Evolutionary conservation across 257 asterid species (phyloP).

Genomic region (Scutellaria barbata): DNA sequence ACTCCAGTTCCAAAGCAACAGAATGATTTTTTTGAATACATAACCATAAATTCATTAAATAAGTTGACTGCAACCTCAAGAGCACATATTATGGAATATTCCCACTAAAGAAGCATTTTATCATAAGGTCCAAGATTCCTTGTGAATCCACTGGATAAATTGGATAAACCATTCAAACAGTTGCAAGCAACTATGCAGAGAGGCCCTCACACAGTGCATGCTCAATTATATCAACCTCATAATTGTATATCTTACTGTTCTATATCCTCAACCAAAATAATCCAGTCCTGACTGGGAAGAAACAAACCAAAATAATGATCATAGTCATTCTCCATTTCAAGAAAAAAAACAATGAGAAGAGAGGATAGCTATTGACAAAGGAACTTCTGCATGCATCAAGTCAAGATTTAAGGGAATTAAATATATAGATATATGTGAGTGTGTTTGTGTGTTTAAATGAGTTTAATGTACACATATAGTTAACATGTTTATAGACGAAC

Average conservation of each 20-base stretch:
- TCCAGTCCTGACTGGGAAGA: constrained; percentile 22
- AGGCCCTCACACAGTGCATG: constrained; percentile 6
- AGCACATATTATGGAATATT: constrained; percentile 54
- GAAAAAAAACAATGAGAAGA: constrained; percentile 1
- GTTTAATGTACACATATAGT: background rate
- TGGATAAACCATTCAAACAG: constrained; percentile 40
- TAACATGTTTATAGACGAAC: constrained; percentile 8
- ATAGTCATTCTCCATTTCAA: constrained; percentile 11
- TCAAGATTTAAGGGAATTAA: background rate
- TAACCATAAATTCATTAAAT: constrained; percentile 30
- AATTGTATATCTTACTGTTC: background rate
- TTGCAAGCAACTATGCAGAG: constrained; percentile 15
- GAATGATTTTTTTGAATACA: constrained; percentile 24
- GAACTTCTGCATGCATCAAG: constrained; percentile 33
- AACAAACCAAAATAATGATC: constrained; percentile 15
- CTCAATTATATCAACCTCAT: constrained; percentile 14
- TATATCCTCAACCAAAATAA: constrained; percentile 26
- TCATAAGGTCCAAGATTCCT: constrained; percentile 38
- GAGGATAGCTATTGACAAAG: constrained; percentile 4
- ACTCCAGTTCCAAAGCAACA: constrained; percentile 41
- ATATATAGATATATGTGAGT: background rate
- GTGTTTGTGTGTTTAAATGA: background rate
- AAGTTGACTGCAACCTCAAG: constrained; percentile 39
- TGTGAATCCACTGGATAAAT: constrained; percentile 27
- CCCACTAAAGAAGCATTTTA: constrained; percentile 39